A percentile compares a stretch with the other conserved stretches of the same genome.
phyloP scores from a whole-genome alignment of 306 rosid genomes.

The Sicyos edulis region DNA sequence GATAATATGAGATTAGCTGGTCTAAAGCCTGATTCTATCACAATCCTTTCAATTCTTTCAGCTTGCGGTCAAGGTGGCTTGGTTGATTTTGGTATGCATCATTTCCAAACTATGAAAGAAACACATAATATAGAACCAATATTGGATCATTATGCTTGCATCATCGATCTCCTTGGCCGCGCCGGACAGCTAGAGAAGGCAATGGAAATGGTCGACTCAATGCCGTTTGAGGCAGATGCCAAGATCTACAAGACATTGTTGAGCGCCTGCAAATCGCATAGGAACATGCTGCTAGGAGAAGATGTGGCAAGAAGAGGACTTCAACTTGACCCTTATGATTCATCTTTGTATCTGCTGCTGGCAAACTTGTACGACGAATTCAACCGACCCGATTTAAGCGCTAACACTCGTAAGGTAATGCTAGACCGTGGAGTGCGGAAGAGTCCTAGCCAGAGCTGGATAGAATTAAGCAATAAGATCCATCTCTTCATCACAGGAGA shows the following conservation, averaged over 20 bases:
- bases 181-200: slow-evolving; percentile 63
- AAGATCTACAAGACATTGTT: slow-evolving; percentile 50
- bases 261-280: slow-evolving; percentile 49
- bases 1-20: slow-evolving; percentile 62
- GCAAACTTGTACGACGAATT: slow-evolving; percentile 52
- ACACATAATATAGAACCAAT: slow-evolving; percentile 36
- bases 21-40: slow-evolving; percentile 45
- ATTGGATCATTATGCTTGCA: slow-evolving; percentile 47
- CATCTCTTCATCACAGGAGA: slow-evolving; percentile 44
- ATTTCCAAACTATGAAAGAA: slow-evolving; percentile 52
- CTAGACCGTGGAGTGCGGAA: slow-evolving; percentile 51
- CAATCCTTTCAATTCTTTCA: slow-evolving; percentile 41
- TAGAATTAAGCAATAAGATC: slow-evolving; percentile 41
- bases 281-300: slow-evolving; percentile 51
- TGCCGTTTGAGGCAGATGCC: slow-evolving; percentile 49
- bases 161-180: slow-evolving; percentile 57
- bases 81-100: slow-evolving; percentile 44
- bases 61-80: slow-evolving; percentile 62
- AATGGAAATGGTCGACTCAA: slow-evolving; percentile 40
- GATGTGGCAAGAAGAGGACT: slow-evolving; percentile 56
- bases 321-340: slow-evolving; percentile 52
- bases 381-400: slow-evolving; percentile 40
- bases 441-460: slow-evolving; percentile 45
- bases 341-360: slow-evolving; percentile 50
- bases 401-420: slow-evolving; percentile 47